phyloP scores from a whole-genome alignment of 208 protist species.

The Phytomonas sp. region DNA sequence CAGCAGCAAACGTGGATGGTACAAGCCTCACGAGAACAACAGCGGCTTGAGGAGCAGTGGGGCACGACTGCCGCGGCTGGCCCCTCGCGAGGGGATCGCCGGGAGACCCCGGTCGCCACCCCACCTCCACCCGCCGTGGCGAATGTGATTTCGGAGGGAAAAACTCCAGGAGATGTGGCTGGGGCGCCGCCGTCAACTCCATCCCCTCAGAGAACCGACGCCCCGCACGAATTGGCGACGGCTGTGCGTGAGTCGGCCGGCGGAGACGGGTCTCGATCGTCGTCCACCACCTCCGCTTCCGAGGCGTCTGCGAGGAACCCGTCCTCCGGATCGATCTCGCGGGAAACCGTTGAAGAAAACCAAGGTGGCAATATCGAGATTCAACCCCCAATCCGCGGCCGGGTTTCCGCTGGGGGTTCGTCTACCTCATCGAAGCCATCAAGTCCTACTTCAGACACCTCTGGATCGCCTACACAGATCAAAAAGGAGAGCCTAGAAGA shows the following conservation, averaged over 20 bases:
- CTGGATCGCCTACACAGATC: constrained; percentile 4
- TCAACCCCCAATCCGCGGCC: neutral
- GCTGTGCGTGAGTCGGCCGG: neutral
- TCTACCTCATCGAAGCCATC: neutral
- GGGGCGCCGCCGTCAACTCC: neutral
- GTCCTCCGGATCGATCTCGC: neutral
- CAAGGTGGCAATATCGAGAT: neutral
- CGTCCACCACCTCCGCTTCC: neutral
- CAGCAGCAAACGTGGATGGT: constrained; percentile 16
- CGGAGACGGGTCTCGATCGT: neutral
- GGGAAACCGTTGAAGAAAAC: neutral
- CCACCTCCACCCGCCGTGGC: neutral
- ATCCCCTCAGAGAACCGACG: neutral
- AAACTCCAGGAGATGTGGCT: neutral
- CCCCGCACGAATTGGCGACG: neutral
- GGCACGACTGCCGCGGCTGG: constrained; percentile 11
- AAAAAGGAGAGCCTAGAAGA: neutral
- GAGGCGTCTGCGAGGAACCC: neutral
- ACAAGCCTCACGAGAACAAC: neutral
- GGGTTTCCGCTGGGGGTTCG: neutral
- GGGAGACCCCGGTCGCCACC: neutral
- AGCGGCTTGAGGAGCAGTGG: constrained; percentile 25
- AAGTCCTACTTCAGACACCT: constrained; percentile 9
- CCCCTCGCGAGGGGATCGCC: neutral
- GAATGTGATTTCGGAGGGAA: neutral